Evolutionary conservation across 208 protist species (phyloP), one percentile per base, ranked within the genome.

Genomic region (Paratrypanosoma confusum): DNA sequence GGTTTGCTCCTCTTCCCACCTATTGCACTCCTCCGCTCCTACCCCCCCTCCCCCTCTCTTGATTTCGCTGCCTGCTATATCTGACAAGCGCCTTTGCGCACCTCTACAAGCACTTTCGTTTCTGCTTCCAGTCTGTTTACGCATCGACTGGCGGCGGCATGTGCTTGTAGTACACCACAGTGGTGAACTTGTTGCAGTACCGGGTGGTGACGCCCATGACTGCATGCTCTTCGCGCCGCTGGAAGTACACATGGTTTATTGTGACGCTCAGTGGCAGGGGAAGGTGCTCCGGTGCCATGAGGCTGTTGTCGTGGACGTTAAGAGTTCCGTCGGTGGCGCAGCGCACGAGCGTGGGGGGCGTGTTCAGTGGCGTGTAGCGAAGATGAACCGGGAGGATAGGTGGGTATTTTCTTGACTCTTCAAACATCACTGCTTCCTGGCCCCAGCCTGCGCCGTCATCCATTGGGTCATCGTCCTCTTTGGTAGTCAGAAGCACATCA

Each of bases 231-330:
- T 89, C 85, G 20, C 81, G 65, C 29, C 74, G 72, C 64, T 90
- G 82, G 58, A 94, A 94, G 66, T 94, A 94, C 33, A 90, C 77
- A 57, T 94, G 85, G 51, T 94, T 94, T 57, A 94, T 84, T 10
- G 85, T 91, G 16, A 90, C 85, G 46, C 73, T 88, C 31, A 90
- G 71, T 7, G 85, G 85, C 26, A 90, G 56, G 14, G 85, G 85
- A 23, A 94, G 72, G 50, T 89, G 63, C 60, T 87, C 82, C 3
- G 78, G 71, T 1, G 52, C 23, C 47, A 75, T 50, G 13, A 25
- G 53, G 5, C 20, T 20, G 6, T 8, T 13, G 3, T 42, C 18
- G 2, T 22, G 25, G 14, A 49, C 36, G 49, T 47, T 40, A 11
- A 18, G 24, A 5, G 18, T 14, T 8, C 76, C 74, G 33, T 85